Evolutionary conservation across 257 asterid species (phyloP).

Genomic region (Solanum sparsipilum): DNA sequence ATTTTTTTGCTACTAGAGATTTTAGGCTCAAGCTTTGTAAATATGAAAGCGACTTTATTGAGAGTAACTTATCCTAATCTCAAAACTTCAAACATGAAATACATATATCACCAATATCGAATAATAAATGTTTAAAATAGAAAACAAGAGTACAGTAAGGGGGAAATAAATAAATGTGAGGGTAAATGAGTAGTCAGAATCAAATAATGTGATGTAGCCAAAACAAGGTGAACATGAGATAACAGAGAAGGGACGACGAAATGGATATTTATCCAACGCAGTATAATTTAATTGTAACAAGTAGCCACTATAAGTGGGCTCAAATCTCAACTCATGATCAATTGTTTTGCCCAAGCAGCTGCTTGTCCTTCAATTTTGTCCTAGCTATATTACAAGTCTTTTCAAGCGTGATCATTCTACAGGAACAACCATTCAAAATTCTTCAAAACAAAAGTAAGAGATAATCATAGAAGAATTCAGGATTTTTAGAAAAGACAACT

Average conservation of each 20-base stretch:
- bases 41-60: neutral
- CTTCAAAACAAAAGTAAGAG: neutral
- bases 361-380: neutral
- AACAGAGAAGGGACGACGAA: neutral
- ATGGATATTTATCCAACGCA: neutral
- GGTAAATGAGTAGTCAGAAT: neutral
- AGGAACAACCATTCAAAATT: neutral
- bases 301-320: neutral
- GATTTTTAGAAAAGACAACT: no score
- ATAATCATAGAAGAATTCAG: no score
- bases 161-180: neutral
- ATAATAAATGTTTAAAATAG: neutral
- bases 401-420: constrained; percentile 12
- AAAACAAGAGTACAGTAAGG: neutral
- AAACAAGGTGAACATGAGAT: neutral
- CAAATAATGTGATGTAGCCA: neutral
- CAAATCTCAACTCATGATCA: neutral
- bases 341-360: neutral
- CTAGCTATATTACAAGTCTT: neutral
- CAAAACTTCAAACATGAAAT: neutral
- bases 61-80: neutral
- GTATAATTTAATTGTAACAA: neutral
- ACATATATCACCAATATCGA: neutral
- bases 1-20: neutral
- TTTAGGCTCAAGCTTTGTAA: accelerated